Base-by-base conservation (phyloP, 1,284 basidiomycete genomes). In the Cutaneotrichosporon arboriforme region DNA sequence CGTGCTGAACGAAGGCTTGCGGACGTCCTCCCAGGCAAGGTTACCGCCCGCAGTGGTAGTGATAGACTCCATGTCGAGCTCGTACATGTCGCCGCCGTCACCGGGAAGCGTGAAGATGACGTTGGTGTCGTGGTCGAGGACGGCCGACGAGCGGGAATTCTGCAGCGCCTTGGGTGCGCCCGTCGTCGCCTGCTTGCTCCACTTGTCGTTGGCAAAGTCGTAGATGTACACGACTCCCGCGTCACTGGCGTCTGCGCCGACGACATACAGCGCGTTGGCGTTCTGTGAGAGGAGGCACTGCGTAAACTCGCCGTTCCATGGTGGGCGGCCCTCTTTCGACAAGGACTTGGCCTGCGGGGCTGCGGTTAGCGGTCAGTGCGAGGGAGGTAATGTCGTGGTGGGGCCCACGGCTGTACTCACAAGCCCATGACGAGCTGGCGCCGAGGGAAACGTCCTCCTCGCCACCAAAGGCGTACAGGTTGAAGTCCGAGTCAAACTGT, bases 111-210 rank as follows among this genome's bases (percentile, higher is more conserved):
- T 67, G 67, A 70, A 90, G 76, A 91, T 84, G 55, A 85, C 81
- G 58, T 90, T 90, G 49, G 89, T 92, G 73, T 92, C 89, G 63
- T 91, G 89, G 75, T 93, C 90, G 37, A 92, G 81, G 57, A 91
- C 83, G 23, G 86, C 65, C 13, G 71, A 60, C 4, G 71, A 73
- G 52, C 73, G 68, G 35, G 70, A 67, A 51, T 64, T 63, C 31
- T 66, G 65, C 12, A 69, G 51, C 33, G 66, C 54, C 12, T 64
- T 45, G 5, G 72, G 72, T 4, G 60, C 62, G 7, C 65, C 64
- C 10, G 71, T 59, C 15, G 74, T 75, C 9, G 61, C 46, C 58
- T 76, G 73, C 40, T 67, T 73, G 10, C 71, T 73, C 76, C 76
- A 77, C 4, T 67, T 60, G 48, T 68, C 58, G 22, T 57, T 57